Conservation (phyloP, 148 eudicot genomes). For the Rhododendron kiyosumense region DNA sequence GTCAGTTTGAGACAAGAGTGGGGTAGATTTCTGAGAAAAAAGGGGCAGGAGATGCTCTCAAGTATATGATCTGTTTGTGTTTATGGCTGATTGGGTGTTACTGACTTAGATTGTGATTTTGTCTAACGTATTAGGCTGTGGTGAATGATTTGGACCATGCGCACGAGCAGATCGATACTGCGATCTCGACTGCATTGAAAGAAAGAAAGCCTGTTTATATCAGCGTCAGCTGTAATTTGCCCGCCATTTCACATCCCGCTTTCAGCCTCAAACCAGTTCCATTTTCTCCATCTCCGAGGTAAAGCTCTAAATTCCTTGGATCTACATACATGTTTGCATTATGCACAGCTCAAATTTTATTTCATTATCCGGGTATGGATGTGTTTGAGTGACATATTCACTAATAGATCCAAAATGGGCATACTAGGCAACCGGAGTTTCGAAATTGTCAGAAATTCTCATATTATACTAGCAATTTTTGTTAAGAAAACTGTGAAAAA, state of each 20-base stretch:
- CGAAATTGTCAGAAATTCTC: too few species aligned
- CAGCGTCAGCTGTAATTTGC: constrained; percentile 20
- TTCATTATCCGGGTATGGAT: not conserved
- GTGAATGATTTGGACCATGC: constrained; percentile 21
- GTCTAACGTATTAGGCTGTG: constrained; percentile 10
- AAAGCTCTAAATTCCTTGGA: not conserved
- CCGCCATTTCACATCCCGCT: constrained; percentile 18
- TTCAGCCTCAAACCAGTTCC: constrained; percentile 20
- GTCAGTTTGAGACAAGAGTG: not conserved
- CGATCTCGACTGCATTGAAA: constrained; percentile 18
- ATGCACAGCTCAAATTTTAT: not conserved
- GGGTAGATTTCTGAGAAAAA: too few species aligned
- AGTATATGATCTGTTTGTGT: not conserved
- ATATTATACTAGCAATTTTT: too few species aligned
- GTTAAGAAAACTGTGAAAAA: too few species aligned
- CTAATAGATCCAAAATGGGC: too few species aligned
- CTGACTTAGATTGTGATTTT: not conserved
- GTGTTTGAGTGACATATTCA: too few species aligned
- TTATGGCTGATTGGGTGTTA: not conserved
- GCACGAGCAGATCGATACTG: constrained; percentile 17
- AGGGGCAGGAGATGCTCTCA: too few species aligned
- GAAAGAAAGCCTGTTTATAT: constrained; percentile 25
- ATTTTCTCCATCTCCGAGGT: constrained; percentile 13
- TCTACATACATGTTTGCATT: not conserved
- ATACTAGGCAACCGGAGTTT: too few species aligned